Evolutionary conservation across 257 asterid genomes (phyloP), one percentile per base, ranked within the genome.

Genomic region (Solanum lignicaule): DNA sequence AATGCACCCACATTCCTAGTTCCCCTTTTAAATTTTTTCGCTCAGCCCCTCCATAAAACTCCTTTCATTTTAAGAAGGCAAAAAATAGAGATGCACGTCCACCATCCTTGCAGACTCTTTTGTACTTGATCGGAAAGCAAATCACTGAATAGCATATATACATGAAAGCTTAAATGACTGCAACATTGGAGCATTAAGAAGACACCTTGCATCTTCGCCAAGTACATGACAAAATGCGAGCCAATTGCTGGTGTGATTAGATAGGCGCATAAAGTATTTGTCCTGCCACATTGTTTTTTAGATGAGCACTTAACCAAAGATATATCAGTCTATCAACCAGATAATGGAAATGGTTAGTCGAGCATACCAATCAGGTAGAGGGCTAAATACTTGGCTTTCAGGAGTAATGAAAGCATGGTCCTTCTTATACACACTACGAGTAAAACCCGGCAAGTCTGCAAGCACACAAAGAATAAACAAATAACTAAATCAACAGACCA

Each of bases 331-430:
- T 36, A 90, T 72, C 27, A 41, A 79, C 5, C 79, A 89, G 78
- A 48, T 21, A 85, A 58, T 25, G 31, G 43, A 81, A 87, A 36
- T 29, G 78, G 20, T 10, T 43, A 87, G 84, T 65, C 65, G 43
- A 78, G 79, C 60, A 58, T 92, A 97, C 99, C 99, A 97, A 32
- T 93, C 93, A 12, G 99, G 96, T 89, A 96, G 90, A 89, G 97
- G 98, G 92, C 98, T 88, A 89, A 93, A 97, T 84, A 97, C 99
- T 87, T 95, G 99, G 87, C 99, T 97, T 92, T 97, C 99, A 43
- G 98, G 99, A 89, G 99, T 94, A 87, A 97, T 93, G 88, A 97
- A 88, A 91, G 99, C 98, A 94, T 97, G 99, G 90, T 95, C 97
- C 83, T 88, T 90, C 87, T 88, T 94, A 92, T 94, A 94, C 71